Percentiles rank a stretch among this genome's conserved stretches.
phyloP scores from a whole-genome alignment of 1,284 basidiomycete species.

The Ustilago tritici region DNA sequence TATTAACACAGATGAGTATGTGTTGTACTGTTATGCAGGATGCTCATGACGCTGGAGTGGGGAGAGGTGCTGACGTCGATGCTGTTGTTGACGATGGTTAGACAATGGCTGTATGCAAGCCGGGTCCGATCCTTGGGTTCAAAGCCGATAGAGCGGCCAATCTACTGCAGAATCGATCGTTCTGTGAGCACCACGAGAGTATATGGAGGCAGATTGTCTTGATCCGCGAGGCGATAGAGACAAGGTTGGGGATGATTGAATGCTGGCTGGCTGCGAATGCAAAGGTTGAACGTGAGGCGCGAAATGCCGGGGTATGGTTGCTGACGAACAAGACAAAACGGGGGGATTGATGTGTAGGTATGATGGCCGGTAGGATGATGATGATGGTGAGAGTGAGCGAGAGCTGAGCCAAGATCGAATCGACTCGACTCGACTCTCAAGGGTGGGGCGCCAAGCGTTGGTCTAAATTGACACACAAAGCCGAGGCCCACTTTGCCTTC shows the following conservation, averaged over 20 bases:
- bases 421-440: neutral
- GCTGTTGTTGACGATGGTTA: neutral
- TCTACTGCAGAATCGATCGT: neutral
- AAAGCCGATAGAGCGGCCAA: neutral
- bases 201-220: neutral
- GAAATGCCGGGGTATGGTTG: neutral
- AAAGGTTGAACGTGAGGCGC: neutral
- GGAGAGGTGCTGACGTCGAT: neutral
- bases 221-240: neutral
- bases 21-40: neutral
- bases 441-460: constrained; percentile 18
- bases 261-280: constrained; percentile 4
- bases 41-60: constrained; percentile 3
- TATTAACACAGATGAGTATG: neutral
- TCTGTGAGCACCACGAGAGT: too few species aligned
- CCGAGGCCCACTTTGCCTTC: constrained; percentile 8
- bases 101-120: neutral
- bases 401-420: neutral
- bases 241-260: neutral
- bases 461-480: constrained; percentile 12
- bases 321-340: constrained; percentile 1
- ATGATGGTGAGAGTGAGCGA: neutral
- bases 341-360: neutral
- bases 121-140: neutral
- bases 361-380: constrained; percentile 7